Percentiles rank a stretch among this genome's conserved stretches.
Conservation (phyloP, 306 rosid genomes). For the Hylodesmum podocarpum region DNA sequence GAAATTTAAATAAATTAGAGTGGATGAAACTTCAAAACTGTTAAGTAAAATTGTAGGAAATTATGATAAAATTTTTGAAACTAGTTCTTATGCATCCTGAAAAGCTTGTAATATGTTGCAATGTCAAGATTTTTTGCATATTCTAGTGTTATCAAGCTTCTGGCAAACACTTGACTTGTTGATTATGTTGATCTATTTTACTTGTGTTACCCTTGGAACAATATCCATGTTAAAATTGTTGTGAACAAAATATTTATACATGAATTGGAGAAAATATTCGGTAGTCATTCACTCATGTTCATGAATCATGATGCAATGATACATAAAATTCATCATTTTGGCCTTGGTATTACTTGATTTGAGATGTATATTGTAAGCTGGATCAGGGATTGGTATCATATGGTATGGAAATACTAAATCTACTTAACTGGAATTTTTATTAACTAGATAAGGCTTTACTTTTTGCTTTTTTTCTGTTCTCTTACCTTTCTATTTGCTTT, state of each 20-base stretch:
- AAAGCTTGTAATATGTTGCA: not conserved
- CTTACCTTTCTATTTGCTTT: not conserved
- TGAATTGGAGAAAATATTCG: not conserved
- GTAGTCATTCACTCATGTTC: not conserved
- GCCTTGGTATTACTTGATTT: not conserved
- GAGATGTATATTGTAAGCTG: not conserved
- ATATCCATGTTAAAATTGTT: not conserved
- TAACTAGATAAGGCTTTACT: not conserved
- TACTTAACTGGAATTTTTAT: not conserved
- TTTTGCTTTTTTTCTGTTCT: constrained; percentile 4
- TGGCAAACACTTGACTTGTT: not conserved
- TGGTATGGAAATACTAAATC: not conserved
- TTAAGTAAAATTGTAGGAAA: not conserved
- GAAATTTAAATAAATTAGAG: no score
- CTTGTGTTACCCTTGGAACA: not conserved
- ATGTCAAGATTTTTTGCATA: not conserved
- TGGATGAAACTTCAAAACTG: no score
- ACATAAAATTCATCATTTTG: not conserved
- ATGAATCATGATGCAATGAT: not conserved
- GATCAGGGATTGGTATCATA: not conserved
- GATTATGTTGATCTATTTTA: not conserved
- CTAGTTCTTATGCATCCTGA: not conserved
- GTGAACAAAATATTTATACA: not conserved
- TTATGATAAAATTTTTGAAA: not conserved
- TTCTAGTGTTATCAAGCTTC: not conserved